A percentile compares a stretch with the other conserved stretches of the same genome.
Conservation (phyloP, 352 stramenopile species). For the Sclerospora graminicola region DNA sequence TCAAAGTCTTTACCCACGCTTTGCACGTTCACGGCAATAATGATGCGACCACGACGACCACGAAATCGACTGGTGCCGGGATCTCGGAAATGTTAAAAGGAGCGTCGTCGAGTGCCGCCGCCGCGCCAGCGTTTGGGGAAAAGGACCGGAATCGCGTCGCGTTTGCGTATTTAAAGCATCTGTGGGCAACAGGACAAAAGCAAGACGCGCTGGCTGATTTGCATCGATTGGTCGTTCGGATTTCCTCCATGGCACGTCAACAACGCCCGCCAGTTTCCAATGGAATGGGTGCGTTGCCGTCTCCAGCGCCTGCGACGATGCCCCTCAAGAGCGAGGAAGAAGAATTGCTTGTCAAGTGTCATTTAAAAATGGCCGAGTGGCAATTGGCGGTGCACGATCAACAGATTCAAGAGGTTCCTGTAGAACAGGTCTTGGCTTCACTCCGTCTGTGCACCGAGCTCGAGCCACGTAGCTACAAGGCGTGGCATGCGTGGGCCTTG, state of each 20-base stretch:
- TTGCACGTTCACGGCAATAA: conserved; percentile 43
- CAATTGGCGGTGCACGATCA: conserved; percentile 73
- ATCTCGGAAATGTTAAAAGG: conserved; percentile 42
- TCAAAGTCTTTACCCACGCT: conserved; percentile 72
- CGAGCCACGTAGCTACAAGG: conserved; percentile 68
- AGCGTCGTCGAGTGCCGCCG: conserved; percentile 49
- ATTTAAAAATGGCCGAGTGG: conserved; percentile 80
- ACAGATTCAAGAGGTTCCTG: conserved; percentile 67
- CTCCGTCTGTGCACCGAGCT: conserved; percentile 60
- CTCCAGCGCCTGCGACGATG: conserved; percentile 19
- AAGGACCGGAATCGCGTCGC: conserved; percentile 79
- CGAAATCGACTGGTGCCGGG: conserved; percentile 6
- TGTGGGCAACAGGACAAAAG: conserved; percentile 86
- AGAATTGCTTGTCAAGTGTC: conserved; percentile 75
- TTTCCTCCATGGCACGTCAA: conserved; percentile 33
- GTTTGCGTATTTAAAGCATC: conserved; percentile 88
- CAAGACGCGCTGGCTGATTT: conserved; percentile 84
- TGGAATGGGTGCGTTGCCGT: conserved; percentile 31
- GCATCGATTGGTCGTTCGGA: conserved; percentile 65
- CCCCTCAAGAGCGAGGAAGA: conserved; percentile 38
- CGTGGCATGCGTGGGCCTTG: conserved; percentile 95
- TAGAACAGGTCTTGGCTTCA: conserved; percentile 54
- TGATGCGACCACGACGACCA: too few relatives aligned
- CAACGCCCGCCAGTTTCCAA: conserved; percentile 8
- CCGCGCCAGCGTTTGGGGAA: conserved; percentile 46